Conservation (phyloP, 2,329 filamentous ascomycete genomes). For the Acrocalymma vagum region DNA sequence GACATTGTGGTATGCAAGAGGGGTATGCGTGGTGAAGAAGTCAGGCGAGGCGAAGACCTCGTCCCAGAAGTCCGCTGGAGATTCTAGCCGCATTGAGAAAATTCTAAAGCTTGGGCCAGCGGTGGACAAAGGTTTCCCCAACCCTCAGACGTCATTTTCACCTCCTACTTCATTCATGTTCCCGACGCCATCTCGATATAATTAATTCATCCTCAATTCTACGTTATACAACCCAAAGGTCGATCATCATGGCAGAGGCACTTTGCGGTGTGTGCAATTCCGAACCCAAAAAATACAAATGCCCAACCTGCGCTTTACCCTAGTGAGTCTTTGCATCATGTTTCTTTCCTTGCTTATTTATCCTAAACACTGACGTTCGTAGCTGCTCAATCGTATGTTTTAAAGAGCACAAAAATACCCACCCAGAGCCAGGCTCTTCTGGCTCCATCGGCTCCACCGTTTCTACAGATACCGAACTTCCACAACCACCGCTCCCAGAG, state of each 20-base stretch:
- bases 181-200: background rate
- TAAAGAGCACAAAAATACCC: slow-evolving; percentile 39
- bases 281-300: slow-evolving; percentile 59
- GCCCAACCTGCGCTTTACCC: slow-evolving; percentile 55
- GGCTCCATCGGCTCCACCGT: slow-evolving; percentile 5
- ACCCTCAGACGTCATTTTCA: slow-evolving; percentile 10
- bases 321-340: slow-evolving; percentile 45
- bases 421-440: slow-evolving; percentile 15
- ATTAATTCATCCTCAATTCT: background rate
- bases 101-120: slow-evolving; percentile 14
- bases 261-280: slow-evolving; percentile 55
- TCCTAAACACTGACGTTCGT: slow-evolving; percentile 7
- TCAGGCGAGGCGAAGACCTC: slow-evolving; percentile 32
- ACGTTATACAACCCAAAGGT: background rate
- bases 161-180: background rate
- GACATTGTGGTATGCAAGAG: slow-evolving; percentile 34
- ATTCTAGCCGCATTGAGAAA: slow-evolving; percentile 36
- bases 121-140: slow-evolving; percentile 7
- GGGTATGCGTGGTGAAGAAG: slow-evolving; percentile 8
- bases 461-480: slow-evolving; percentile 24
- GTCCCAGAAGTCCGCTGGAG: slow-evolving; percentile 33
- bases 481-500: slow-evolving; percentile 35
- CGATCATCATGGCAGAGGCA: slow-evolving; percentile 36
- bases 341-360: background rate
- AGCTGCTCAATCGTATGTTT: slow-evolving; percentile 45